Base-by-base conservation (phyloP, 1,139 yeast species). In the Suhomyces chickasaworum region DNA sequence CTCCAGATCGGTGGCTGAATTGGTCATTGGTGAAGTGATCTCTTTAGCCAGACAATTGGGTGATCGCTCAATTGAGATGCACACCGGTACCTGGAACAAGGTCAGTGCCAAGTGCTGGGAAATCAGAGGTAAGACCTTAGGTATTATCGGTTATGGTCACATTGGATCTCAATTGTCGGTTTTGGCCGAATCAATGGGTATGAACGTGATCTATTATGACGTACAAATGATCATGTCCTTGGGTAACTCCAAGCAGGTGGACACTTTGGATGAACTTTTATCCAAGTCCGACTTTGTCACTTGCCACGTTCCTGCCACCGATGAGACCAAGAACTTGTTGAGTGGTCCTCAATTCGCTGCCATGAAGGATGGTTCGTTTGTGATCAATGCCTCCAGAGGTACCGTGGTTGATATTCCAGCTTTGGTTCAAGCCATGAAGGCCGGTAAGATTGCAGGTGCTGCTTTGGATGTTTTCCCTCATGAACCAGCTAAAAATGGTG, bases 401-500 rank as follows among this genome's bases (percentile, higher is more conserved):
- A 89, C 96, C 44, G 98, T 93, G 50, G 89, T 93, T 50, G 99
- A 93, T 64, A 90, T 93, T 55, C 95, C 96, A 48, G 97, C 98
- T 39, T 78, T 93, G 57, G 82, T 93, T 46, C 86, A 82, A 64
- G 98, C 98, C 49, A 82, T 90, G 84, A 88, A 89, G 71, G 78
- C 89, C 39, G 97, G 97, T 56, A 90, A 89, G 71, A 78, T 93
- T 56, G 99, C 97, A 15, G 99, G 99, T 73, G 96, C 96, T 44
- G 98, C 99, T 37, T 71, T 93, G 55, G 99, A 93, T 68, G 99
- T 93, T 46, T 93, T 81, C 72, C 99, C 99, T 48, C 82, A 89
- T 59, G 99, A 93, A 75, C 99, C 99, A 53, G 95, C 97, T 56
- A 90, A 90, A 75, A 93, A 93, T 63, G 99, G 99, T 60, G 90